Base-by-base conservation (phyloP, 169 alveolate species). In the Miamiensis avidus region DNA sequence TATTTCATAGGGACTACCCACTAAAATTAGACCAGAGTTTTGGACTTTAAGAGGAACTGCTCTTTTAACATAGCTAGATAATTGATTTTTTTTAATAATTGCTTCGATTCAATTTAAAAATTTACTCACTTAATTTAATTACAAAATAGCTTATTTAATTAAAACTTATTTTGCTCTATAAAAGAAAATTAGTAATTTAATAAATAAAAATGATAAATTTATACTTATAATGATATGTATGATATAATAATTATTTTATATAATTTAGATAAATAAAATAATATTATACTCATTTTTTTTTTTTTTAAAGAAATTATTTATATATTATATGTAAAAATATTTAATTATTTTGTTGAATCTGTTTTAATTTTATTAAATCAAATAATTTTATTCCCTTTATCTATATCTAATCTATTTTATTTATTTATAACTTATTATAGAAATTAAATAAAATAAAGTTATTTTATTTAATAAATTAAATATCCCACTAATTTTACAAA, bases 41-140 rank as follows among this genome's bases (percentile, higher is more conserved):
- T 91, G 94, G 94, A 88, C 92, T 29, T 74, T 87, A 31, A 91
- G 89, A 83, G 94, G 91, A 34, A 84, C 94, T 28, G 94, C 94
- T 31, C 27, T 91, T 15, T 49, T 91, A 25, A 84, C 91, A 65
- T 74, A 84, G 69, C 85, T 91, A 26, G 88, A 91, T 86, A 92
- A 91, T 86, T 91, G 94, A 91, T 49, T 49, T 11, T 49, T 49
- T 49, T 49, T 4, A 11, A 4, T 49, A 11, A 11, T 49, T 49
- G 20, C 69, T 49, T n/a, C 31, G 74, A 65, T 20, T 20, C 74
- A n/a, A 73, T 29, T 31, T 31, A 76, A 15, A 76, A 29, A 76
- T 0, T 29, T 26, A 76, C 28, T 32, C n/a, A 20, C 16, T 31
- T 76, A 76, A 76, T 11, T 20, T 29, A 30, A 30, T 30, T 29